Evolutionary conservation across 345 rosid species (phyloP), one percentile per base, ranked within the genome.

Genomic region (Eucalyptus leucophloia): DNA sequence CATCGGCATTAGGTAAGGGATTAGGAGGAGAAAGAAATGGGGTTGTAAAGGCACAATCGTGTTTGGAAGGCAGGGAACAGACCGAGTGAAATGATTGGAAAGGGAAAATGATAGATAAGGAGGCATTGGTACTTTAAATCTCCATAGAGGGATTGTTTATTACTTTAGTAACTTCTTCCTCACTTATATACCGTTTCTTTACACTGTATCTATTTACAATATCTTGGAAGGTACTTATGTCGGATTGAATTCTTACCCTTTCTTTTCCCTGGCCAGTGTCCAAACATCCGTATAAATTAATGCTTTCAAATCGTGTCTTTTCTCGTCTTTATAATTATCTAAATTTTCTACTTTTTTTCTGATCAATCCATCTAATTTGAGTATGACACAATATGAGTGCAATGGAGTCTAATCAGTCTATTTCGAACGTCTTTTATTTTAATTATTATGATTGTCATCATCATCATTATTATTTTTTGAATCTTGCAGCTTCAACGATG

Each of bases 401-500:
- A 32, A 6, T 7, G 77, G 21, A 16, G 40, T 65, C 77, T 16
- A n/a, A n/a, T n/a, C 19, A n/a, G 2, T 65, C 40, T n/a, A 3
- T 65, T n/a, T 18, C 19, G 6, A 16, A 65, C 6, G 2, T 15
- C 37, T 65, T 14, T 65, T 65, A 65, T 19, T 65, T 65, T 17
- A 10, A 65, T 28, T 28, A 62, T 12, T 28, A 62, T 28, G 15
- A 62, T 62, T 28, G 16, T 60, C 6, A 1, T 60, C 4, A n/a
- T 65, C 8, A n/a, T n/a, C 4, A 4, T n/a, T 30, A 56, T 58
- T 58, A 58, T 13, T 56, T 10, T 56, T 24, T 56, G 9, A 65
- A n/a, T 65, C 37, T n/a, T n/a, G 37, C 40, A 34, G 6, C 21
- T n/a, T 15, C 17, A 0, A 65, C 2, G 0, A 3, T n/a, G 18